phyloP scores from a whole-genome alignment of 305 asterid species.

The Fraxinus nigra region DNA sequence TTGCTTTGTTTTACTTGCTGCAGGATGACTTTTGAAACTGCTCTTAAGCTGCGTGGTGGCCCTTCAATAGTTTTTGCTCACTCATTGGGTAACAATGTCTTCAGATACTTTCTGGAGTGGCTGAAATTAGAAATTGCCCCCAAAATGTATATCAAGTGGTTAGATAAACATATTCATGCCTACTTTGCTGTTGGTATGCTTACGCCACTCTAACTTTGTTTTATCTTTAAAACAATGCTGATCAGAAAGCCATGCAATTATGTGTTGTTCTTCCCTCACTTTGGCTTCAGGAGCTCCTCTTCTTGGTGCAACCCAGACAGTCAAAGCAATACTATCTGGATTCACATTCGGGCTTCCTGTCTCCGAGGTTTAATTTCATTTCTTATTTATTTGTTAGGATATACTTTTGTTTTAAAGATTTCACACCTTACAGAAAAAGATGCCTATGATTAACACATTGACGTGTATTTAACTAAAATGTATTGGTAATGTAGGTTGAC shows the following conservation, averaged over 20 bases:
- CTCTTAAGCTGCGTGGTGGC: conserved; percentile 95
- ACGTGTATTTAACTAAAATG: conserved; percentile 11
- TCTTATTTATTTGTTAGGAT: conserved; percentile 18
- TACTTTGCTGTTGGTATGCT: conserved; percentile 97
- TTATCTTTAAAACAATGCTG: conserved; percentile 16
- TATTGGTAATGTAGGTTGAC: conserved; percentile 9
- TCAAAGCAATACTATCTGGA: conserved; percentile 84
- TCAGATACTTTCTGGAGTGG: conserved; percentile 99
- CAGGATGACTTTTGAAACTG: conserved; percentile 98
- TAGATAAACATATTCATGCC: conserved; percentile 95
- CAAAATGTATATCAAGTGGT: conserved; percentile 74
- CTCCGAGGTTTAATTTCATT: conserved; percentile 70
- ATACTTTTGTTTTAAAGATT: conserved; percentile 6
- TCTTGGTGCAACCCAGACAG: conserved; percentile 83
- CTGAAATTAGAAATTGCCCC: conserved; percentile 96
- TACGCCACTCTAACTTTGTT: conserved; percentile 24
- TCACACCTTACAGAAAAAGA: conserved; percentile 2
- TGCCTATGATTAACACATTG: conserved; percentile 6
- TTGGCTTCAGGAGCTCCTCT: conserved; percentile 82
- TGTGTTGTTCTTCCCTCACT: conserved; percentile 21
- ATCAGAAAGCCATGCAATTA: conserved; percentile 22
- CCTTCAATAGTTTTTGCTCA: conserved; percentile 94
- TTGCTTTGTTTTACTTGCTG: conserved; percentile 30
- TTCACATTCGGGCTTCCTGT: conserved; percentile 88
- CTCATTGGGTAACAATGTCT: conserved; percentile 95